Evolutionary conservation across 441 rosid species (phyloP).

Genomic region (Adansonia gregorii): DNA sequence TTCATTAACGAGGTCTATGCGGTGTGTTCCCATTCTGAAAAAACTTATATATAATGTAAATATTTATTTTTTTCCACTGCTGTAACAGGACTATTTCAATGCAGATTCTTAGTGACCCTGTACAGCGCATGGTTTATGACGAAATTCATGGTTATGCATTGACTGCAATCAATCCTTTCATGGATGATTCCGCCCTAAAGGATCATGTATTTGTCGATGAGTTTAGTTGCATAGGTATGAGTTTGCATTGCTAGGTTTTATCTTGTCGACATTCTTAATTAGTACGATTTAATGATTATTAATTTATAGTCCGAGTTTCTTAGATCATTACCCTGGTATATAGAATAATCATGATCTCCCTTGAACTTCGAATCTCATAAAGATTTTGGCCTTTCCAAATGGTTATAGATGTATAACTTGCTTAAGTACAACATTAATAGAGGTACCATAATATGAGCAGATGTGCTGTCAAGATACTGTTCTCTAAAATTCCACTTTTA

Average conservation of each 20-base stretch:
- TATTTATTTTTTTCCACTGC: constrained; percentile 3
- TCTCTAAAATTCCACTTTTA: background rate
- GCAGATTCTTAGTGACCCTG: constrained; percentile 94
- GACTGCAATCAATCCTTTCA: constrained; percentile 83
- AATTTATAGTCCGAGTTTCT: background rate
- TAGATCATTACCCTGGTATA: background rate
- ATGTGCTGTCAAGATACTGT: background rate
- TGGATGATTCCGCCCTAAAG: constrained; percentile 63
- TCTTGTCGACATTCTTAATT: background rate
- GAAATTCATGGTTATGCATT: constrained; percentile 95
- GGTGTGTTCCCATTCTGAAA: constrained; percentile 51
- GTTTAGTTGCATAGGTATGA: constrained; percentile 91
- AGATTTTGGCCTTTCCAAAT: background rate
- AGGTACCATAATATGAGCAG: background rate
- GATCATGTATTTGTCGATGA: constrained; percentile 92
- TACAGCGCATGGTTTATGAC: constrained; percentile 93
- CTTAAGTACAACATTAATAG: background rate
- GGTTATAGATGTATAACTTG: background rate
- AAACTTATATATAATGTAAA: constrained; percentile 5
- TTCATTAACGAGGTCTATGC: constrained; percentile 86
- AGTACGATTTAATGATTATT: background rate
- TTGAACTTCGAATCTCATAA: background rate
- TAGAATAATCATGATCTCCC: background rate
- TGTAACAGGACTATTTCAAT: constrained; percentile 24
- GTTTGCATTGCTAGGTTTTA: background rate